A percentile compares a stretch with the other conserved stretches of the same genome.
Conservation (phyloP, 371 early-diverging fungal species). For the Rhizomucor pusillus region DNA sequence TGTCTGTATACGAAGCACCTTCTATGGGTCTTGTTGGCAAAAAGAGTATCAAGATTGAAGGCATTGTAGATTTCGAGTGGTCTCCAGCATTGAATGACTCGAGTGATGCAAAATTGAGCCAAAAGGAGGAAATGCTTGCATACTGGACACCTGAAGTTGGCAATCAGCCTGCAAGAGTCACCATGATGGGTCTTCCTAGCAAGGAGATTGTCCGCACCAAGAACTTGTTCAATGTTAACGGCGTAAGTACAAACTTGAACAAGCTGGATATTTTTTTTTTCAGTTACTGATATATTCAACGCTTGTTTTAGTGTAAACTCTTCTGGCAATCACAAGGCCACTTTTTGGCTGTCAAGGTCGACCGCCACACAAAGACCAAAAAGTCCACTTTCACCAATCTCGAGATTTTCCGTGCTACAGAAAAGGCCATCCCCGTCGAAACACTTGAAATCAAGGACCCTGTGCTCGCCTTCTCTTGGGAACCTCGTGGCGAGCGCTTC, state of each 20-base stretch:
- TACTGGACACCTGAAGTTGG: slow-evolving; percentile 96
- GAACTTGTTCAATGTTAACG: slow-evolving; percentile 93
- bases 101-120: slow-evolving; percentile 42
- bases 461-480: slow-evolving; percentile 89
- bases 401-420: slow-evolving; percentile 91
- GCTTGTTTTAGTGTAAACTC: slow-evolving; percentile 71
- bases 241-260: slow-evolving; percentile 33
- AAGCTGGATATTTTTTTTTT: background rate
- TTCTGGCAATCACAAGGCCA: slow-evolving; percentile 93
- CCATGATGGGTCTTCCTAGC: slow-evolving; percentile 80
- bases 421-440: slow-evolving; percentile 94
- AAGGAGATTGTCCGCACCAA: slow-evolving; percentile 90
- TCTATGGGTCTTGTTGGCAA: slow-evolving; percentile 91
- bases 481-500: slow-evolving; percentile 86
- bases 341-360: slow-evolving; percentile 89
- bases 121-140: slow-evolving; percentile 75
- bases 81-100: slow-evolving; percentile 57
- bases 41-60: slow-evolving; percentile 89
- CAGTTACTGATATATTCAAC: no score
- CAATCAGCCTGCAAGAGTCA: slow-evolving; percentile 96
- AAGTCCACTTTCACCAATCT: slow-evolving; percentile 86
- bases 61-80: slow-evolving; percentile 92
- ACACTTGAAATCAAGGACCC: slow-evolving; percentile 89
- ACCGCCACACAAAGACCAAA: slow-evolving; percentile 91
- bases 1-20: slow-evolving; percentile 91